These are phyloP conservation scores for Solanum chiquidenum DNA, from an alignment of 257 asterid species.

Conservation along the genomic window DNA sequence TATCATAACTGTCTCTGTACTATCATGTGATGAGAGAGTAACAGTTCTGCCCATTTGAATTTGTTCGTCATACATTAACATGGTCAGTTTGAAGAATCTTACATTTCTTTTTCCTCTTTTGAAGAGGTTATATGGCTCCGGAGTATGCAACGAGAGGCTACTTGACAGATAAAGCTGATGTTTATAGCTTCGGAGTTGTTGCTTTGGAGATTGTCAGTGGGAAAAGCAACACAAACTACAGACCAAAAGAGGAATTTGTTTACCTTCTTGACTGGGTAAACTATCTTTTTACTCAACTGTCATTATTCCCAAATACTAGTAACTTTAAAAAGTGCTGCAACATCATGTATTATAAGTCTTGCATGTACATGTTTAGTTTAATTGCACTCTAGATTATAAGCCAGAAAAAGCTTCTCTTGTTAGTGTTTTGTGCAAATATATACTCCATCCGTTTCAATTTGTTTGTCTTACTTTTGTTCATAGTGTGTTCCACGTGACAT, in stretches of 20 bases:
- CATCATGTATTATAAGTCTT: not conserved
- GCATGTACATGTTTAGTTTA: not conserved
- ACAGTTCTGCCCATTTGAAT: not conserved
- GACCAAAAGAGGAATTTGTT: slow-evolving; percentile 40
- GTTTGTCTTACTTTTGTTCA: not conserved
- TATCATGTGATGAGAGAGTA: not conserved
- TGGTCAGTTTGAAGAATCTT: not conserved
- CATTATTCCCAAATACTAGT: not conserved
- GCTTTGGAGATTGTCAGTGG: slow-evolving; percentile 36
- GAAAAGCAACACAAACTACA: slow-evolving; percentile 35
- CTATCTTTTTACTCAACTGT: not conserved
- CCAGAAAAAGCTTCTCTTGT: not conserved
- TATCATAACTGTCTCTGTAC: not conserved
- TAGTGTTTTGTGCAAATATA: not conserved
- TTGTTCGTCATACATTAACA: not conserved
- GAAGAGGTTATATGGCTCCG: slow-evolving; percentile 40
- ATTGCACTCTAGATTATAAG: no score
- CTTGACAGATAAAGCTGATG: slow-evolving; percentile 40
- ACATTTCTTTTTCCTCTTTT: not conserved
- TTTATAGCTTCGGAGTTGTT: slow-evolving; percentile 35
- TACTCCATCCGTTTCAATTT: not conserved
- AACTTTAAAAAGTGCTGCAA: not conserved
- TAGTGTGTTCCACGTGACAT: no score
- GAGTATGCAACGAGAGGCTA: slow-evolving; percentile 44
- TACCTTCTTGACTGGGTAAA: slow-evolving; percentile 45